These are phyloP conservation scores for Fraxinus latifolia DNA, from an alignment of 305 asterid genomes.

Conservation along the genomic window DNA sequence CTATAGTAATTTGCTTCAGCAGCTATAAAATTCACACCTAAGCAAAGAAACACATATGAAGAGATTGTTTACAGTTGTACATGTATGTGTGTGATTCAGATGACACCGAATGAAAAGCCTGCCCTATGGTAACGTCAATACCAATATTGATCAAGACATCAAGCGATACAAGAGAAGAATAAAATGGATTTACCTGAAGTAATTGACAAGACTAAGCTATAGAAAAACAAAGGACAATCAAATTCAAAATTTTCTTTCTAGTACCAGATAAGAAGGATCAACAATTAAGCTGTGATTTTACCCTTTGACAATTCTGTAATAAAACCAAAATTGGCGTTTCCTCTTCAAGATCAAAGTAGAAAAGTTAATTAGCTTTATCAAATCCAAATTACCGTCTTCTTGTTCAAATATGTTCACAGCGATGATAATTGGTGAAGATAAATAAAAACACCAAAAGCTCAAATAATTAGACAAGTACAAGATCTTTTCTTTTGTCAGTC, in stretches of 20 bases:
- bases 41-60: neutral
- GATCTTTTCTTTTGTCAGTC: neutral
- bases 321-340: neutral
- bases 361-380: neutral
- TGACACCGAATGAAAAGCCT: neutral
- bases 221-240: conserved; percentile 1
- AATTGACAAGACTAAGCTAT: neutral
- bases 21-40: neutral
- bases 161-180: neutral
- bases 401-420: neutral
- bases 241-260: neutral
- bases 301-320: neutral
- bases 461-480: neutral
- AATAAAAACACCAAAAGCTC: neutral
- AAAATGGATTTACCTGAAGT: neutral
- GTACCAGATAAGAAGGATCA: neutral
- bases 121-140: neutral
- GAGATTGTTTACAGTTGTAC: neutral
- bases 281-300: neutral
- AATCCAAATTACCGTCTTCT: neutral
- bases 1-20: neutral
- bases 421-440: neutral
- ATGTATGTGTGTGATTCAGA: neutral
- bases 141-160: conserved; percentile 1
- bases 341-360: neutral